Evolutionary conservation across 1,139 yeast genomes (phyloP), one percentile per base, ranked within the genome.

Genomic region (Magnusiomyces suaveolens): DNA sequence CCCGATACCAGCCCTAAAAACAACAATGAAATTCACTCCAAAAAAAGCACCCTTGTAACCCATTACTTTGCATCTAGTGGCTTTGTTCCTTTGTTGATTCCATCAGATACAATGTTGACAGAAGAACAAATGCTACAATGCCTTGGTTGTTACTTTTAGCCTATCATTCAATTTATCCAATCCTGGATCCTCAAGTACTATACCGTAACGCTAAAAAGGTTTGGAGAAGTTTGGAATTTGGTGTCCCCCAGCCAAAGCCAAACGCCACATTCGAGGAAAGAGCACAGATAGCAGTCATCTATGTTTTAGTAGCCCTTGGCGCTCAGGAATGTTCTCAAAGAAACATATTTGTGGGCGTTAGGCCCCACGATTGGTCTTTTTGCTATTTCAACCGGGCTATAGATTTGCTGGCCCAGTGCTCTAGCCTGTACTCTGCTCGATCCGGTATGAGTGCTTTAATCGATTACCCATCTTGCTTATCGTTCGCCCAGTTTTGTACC

Each of bases 91-190:
- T 43, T 41, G n/a, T 21, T 29, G n/a, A 29, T 41, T 24, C 32
- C 50, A 12, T 6, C 39, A n/a, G 41, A 24, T 2, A 26, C 43
- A 14, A 52, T 25, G 20, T 51, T 61, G 21, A 62, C 64, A 23
- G 64, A 61, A 50, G 64, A 61, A 50, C 64, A 61, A 52, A 61
- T 62, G 62, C 54, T 61, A 41, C 60, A 59, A 52, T 57, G 60
- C 26, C 48, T 62, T 41, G 54, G 57, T 10, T 54, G 57, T 38
- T 63, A 54, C 51, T 54, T 55, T 46, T 53, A 32, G 50, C 61
- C 10, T 60, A 58, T 44, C 62, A 62, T 39, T 54, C 54, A 2
- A 51, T 57, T 23, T 50, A 56, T 20, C 64, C 65, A 20, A 54
- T 62, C 38, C 47, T 63, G 6, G 63, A 62, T 24, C 61, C 59